Evolutionary conservation across 495 filamentous ascomycete genomes (phyloP), one percentile per base, ranked within the genome.

Genomic region (Haplographium delicatum): DNA sequence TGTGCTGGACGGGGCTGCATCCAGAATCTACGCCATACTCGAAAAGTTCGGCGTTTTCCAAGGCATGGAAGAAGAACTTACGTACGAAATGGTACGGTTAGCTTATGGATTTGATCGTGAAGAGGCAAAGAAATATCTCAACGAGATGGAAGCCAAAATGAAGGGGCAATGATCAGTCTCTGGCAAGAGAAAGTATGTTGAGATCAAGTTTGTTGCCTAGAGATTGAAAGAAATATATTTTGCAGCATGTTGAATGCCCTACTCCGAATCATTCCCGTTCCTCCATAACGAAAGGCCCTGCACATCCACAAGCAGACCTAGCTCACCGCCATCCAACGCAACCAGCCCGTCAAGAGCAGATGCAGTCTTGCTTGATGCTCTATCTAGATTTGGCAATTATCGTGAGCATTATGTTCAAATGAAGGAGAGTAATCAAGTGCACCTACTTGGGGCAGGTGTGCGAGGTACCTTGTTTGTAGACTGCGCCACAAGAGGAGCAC

Each of bases 71-170:
- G 28, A 31, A 31, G 28, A 31, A 31, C 28, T 31, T 31, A 31
- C 28, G 28, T 31, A 31, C 13, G 28, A 31, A 27, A 48, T 48
- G 44, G 44, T 48, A 8, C 26, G 44, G 20, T 27, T 48, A 40
- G 44, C 26, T 15, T 48, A 48, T 40, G 27, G 44, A 22, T 27
- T 48, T 15, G 42, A 45, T 45, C 7, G 20, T 45, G 42, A 45
- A 31, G 26, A 25, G 42, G 20, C 42, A 45, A 45, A 31, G 42
- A 25, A 45, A 45, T 45, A 26, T 31, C 26, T 45, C 26, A 31
- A 45, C 18, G 20, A 25, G 42, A 45, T 45, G 26, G 26, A 45
- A 31, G 26, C 22, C 22, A 45, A 45, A 31, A 31, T 45, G 26
- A 45, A 45, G 35, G 35, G 35, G 35, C 35, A 39, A 39, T 39